Conservation (phyloP, 495 filamentous ascomycete species). For the Penicillium atrosanguineum region DNA sequence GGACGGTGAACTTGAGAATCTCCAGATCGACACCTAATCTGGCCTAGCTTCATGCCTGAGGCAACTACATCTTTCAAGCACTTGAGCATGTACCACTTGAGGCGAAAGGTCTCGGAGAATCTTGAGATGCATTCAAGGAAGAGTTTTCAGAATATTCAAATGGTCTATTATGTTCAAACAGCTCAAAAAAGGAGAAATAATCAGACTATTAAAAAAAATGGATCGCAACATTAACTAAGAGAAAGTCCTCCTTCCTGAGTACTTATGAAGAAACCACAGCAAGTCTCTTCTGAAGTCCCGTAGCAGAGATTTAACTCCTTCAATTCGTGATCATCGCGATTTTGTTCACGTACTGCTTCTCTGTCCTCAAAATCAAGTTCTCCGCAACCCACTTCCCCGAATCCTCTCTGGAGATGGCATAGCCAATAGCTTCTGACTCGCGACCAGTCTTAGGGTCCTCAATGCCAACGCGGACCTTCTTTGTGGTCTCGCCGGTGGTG, state of each 20-base stretch:
- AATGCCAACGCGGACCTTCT: conserved; percentile 37
- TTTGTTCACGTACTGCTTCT: conserved; percentile 15
- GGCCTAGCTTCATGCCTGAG: conserved; percentile 21
- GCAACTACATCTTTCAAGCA: neutral
- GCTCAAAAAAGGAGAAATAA: neutral
- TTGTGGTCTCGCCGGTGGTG: conserved; percentile 29
- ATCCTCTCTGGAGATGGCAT: conserved; percentile 32
- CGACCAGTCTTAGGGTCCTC: conserved; percentile 40
- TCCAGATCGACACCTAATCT: conserved; percentile 22
- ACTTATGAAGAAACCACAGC: neutral
- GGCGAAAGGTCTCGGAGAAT: no score
- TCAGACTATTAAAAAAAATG: neutral
- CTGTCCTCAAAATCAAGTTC: conserved; percentile 10
- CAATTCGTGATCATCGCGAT: conserved; percentile 18
- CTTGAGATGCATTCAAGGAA: no score
- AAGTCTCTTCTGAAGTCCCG: neutral
- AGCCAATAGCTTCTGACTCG: conserved; percentile 40
- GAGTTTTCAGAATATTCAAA: neutral
- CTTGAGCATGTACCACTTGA: neutral
- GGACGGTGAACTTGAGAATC: conserved; percentile 21
- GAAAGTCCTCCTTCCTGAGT: neutral
- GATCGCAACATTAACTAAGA: neutral
- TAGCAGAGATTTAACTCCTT: neutral
- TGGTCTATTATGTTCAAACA: neutral
- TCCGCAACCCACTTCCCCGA: conserved; percentile 16